These are phyloP conservation scores for Cyberlindnera saturnus DNA, from an alignment of 805 yeast genomes.

Conservation along the genomic window DNA sequence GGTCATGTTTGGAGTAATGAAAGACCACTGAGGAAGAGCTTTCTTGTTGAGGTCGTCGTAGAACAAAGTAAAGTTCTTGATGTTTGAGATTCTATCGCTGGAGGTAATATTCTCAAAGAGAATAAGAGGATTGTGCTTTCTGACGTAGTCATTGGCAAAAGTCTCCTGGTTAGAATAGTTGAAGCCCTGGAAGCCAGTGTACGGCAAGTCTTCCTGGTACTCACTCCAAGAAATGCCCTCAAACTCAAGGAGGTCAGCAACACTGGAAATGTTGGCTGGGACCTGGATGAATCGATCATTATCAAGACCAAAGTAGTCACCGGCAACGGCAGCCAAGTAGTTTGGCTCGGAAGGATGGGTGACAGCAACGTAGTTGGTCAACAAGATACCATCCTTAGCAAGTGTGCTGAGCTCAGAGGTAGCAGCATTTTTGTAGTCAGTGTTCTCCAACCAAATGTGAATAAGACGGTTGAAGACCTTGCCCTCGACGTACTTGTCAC, in stretches of 20 bases:
- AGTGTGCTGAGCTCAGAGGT: constrained; percentile 36
- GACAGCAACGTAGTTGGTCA: constrained; percentile 46
- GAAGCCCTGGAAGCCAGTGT: constrained; percentile 46
- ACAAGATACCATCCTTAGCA: constrained; percentile 37
- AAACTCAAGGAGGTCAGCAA: constrained; percentile 38
- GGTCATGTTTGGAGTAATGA: constrained; percentile 50
- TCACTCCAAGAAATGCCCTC: constrained; percentile 45
- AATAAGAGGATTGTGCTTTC: constrained; percentile 47
- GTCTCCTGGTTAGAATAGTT: constrained; percentile 21
- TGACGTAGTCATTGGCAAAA: constrained; percentile 40
- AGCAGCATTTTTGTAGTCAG: constrained; percentile 45
- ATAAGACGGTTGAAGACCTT: constrained; percentile 33
- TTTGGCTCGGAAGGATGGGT: constrained; percentile 53
- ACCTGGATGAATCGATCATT: constrained; percentile 39
- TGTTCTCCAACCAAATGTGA: constrained; percentile 46
- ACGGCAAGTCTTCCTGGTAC: constrained; percentile 48
- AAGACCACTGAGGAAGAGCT: constrained; percentile 44
- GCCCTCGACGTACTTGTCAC: constrained; percentile 33
- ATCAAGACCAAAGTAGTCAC: constrained; percentile 44
- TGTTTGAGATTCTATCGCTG: constrained; percentile 33
- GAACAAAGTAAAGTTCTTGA: constrained; percentile 43
- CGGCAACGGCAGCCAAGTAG: constrained; percentile 36
- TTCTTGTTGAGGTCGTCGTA: constrained; percentile 33
- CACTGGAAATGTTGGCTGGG: constrained; percentile 40
- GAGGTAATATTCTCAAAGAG: constrained; percentile 33